Percentiles rank a stretch among this genome's conserved stretches.
Evolutionary conservation across 2,329 filamentous ascomycete genomes (phyloP).

Genomic region (Fusarium sp.): DNA sequence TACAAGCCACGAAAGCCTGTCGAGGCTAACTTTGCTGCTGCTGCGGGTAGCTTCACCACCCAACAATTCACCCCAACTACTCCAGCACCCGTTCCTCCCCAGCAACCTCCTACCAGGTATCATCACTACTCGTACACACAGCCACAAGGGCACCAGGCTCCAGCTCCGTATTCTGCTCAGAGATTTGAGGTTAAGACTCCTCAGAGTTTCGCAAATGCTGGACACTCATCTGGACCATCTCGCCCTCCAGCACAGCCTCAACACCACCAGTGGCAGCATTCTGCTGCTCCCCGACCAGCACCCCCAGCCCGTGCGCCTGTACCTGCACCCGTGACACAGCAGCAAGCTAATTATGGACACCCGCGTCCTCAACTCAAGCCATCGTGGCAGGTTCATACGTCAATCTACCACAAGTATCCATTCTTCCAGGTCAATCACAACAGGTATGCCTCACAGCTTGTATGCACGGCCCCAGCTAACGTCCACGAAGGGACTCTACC

Average conservation of each 20-base stretch:
- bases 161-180: constrained; percentile 34
- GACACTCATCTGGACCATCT: constrained; percentile 1
- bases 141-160: constrained; percentile 17
- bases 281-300: not conserved
- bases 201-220: constrained; percentile 20
- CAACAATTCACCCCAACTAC: constrained; percentile 41
- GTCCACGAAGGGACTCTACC: constrained; percentile 58
- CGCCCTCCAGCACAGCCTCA: constrained; percentile 2
- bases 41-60: constrained; percentile 38
- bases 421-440: constrained; percentile 73
- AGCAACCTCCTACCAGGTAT: constrained; percentile 22
- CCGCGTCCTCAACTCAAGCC: constrained; percentile 43
- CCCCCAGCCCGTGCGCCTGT: not conserved
- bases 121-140: constrained; percentile 28
- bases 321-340: constrained; percentile 5
- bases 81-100: constrained; percentile 1
- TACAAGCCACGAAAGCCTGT: constrained; percentile 62
- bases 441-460: constrained; percentile 53
- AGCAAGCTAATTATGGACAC: constrained; percentile 19
- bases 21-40: constrained; percentile 35
- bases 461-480: constrained; percentile 25
- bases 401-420: constrained; percentile 64
- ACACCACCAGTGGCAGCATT: constrained; percentile 26
- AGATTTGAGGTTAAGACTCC: constrained; percentile 39
- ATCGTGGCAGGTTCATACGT: constrained; percentile 51